These are phyloP conservation scores for Pseudopyricularia javanii DNA, from an alignment of 2,329 filamentous ascomycete species.

Conservation along the genomic window DNA sequence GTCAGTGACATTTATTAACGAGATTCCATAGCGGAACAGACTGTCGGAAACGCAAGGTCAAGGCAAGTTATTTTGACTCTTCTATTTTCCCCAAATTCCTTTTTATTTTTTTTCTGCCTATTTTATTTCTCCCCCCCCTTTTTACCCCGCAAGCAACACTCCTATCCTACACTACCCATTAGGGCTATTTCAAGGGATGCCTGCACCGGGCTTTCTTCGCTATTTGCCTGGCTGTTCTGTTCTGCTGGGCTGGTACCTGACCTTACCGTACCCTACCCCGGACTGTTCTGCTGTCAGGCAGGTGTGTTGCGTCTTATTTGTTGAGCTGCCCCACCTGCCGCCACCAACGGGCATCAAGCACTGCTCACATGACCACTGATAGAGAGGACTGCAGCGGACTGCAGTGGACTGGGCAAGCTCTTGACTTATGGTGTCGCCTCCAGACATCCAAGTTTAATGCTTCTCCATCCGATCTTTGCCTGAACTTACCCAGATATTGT, in stretches of 20 bases:
- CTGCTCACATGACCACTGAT: neutral
- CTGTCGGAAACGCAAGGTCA: constrained; percentile 4
- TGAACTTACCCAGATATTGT: too few relatives aligned
- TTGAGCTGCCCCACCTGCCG: neutral
- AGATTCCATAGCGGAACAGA: neutral
- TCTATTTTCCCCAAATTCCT: neutral
- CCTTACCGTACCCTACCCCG: too few relatives aligned
- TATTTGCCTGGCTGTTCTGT: neutral
- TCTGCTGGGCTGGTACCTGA: neutral
- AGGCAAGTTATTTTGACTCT: neutral
- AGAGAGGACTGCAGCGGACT: neutral
- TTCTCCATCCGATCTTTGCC: too few relatives aligned
- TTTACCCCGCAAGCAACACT: too few relatives aligned
- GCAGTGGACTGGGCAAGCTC: neutral
- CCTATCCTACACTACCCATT: neutral
- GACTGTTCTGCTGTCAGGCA: neutral
- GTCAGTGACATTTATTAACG: too few relatives aligned
- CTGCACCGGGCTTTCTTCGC: neutral
- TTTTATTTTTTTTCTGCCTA: neutral
- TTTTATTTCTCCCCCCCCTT: neutral
- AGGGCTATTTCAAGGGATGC: neutral
- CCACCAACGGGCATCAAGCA: neutral
- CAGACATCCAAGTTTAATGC: too few relatives aligned
- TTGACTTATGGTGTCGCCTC: too few relatives aligned
- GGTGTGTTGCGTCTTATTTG: neutral